These are phyloP conservation scores for Emmonsiellopsis sp. DNA, from an alignment of 2,329 filamentous ascomycete species.

Conservation along the genomic window DNA sequence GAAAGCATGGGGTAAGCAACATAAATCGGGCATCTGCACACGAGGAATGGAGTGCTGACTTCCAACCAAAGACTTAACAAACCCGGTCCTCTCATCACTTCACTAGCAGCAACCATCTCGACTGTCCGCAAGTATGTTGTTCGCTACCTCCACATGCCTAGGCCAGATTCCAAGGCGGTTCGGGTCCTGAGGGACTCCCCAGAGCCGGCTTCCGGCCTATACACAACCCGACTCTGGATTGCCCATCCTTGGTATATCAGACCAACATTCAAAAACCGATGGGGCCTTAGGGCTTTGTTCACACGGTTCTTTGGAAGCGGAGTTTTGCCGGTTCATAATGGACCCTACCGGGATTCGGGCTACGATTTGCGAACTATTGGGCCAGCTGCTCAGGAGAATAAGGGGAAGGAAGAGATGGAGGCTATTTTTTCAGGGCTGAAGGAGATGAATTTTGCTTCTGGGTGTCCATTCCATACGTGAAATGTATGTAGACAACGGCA, in stretches of 20 bases:
- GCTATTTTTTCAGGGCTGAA: not conserved
- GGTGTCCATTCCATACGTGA: not conserved
- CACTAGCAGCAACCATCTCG: conserved; percentile 32
- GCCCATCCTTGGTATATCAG: conserved; percentile 20
- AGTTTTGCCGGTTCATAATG: conserved; percentile 9
- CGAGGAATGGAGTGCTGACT: conserved; percentile 7
- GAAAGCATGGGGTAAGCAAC: conserved; percentile 51
- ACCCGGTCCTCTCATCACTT: not conserved
- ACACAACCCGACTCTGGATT: conserved; percentile 10
- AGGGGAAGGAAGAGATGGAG: conserved; percentile 12
- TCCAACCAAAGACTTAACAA: conserved; percentile 9
- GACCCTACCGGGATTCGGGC: conserved; percentile 11
- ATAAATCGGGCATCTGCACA: conserved; percentile 19
- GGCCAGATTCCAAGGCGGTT: conserved; percentile 23
- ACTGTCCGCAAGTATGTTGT: conserved; percentile 45
- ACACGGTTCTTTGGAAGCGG: conserved; percentile 13
- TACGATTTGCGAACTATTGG: conserved; percentile 16
- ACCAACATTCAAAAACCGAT: conserved; percentile 16
- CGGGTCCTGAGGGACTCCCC: conserved; percentile 13
- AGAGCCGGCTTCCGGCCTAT: conserved; percentile 9
- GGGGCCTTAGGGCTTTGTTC: conserved; percentile 12
- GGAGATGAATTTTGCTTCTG: not conserved
- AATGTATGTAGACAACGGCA: too few species aligned
- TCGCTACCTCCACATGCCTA: conserved; percentile 52
- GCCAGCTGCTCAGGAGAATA: conserved; percentile 11